Percentiles rank a stretch among this genome's conserved stretches.
Conservation (phyloP, 148 eudicot species). For the Limonium bicolor region DNA sequence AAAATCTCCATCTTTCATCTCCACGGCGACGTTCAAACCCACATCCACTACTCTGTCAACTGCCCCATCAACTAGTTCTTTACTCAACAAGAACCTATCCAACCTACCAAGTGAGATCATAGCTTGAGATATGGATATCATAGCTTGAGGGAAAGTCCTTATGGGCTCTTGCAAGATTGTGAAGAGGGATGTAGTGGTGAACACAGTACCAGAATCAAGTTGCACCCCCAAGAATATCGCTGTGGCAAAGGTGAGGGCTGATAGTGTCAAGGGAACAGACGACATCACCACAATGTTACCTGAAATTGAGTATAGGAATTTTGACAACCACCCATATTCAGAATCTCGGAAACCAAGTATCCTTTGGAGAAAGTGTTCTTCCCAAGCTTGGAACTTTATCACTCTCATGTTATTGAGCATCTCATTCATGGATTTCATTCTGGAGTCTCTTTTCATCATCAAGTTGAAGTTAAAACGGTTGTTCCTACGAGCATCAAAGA, state of each 20-base stretch:
- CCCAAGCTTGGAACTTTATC: slow-evolving; percentile 97
- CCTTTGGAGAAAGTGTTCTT: slow-evolving; percentile 62
- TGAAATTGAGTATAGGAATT: slow-evolving; percentile 52
- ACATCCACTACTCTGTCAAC: slow-evolving; percentile 53
- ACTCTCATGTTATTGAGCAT: slow-evolving; percentile 92
- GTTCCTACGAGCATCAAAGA: slow-evolving; percentile 39
- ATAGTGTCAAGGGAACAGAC: slow-evolving; percentile 52
- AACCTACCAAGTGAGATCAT: slow-evolving; percentile 63
- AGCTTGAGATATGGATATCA: slow-evolving; percentile 89
- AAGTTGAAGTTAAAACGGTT: slow-evolving; percentile 42
- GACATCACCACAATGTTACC: slow-evolving; percentile 59
- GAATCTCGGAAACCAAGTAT: slow-evolving; percentile 47
- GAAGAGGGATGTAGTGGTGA: slow-evolving; percentile 62
- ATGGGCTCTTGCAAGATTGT: slow-evolving; percentile 84
- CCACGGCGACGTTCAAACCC: slow-evolving; percentile 40
- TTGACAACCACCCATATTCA: slow-evolving; percentile 63
- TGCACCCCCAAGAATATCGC: slow-evolving; percentile 44
- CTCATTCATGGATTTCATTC: slow-evolving; percentile 93
- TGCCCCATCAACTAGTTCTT: slow-evolving; percentile 41
- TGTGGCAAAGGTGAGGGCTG: slow-evolving; percentile 61
- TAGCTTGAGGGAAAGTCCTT: slow-evolving; percentile 81
- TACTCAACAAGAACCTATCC: slow-evolving; percentile 61
- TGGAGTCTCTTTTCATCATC: slow-evolving; percentile 60
- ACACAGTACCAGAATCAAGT: slow-evolving; percentile 73
- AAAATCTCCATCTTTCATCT: slow-evolving; percentile 49